Base-by-base conservation (phyloP, 1,284 basidiomycete genomes). In the Serendipita sp. region DNA sequence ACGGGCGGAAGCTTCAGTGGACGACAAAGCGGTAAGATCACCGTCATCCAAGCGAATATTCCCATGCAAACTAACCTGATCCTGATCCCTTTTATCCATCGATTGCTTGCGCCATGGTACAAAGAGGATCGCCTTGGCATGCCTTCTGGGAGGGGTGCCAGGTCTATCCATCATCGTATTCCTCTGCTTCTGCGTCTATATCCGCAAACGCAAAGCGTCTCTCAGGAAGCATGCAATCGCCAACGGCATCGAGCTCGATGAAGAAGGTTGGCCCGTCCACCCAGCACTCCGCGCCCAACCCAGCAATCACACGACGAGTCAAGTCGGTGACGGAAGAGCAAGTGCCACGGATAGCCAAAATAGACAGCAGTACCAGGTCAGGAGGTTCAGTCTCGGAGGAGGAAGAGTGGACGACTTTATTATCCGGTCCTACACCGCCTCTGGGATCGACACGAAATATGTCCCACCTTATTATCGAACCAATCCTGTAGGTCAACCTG, bases 211-310 rank as follows among this genome's bases (percentile, higher is more conserved):
- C 53, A 58, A 58, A 35, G 32, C 17, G 8, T 4, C 22, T 8
- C n/a, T 58, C 15, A 17, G 26, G 22, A n/a, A n/a, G 15, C n/a
- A 58, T 8, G 53, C 53, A 4, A 4, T 58, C 15, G 53, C 53
- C 15, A 58, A 58, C 2, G 53, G 53, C n/a, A 58, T 58, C 32
- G 53, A 58, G 32, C 32, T 58, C 22, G 53, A 58, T 58, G 53
- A 58, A n/a, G 53, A 58, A 2, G 53, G 53, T 35, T 58, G 53
- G 53, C 53, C 53, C n/a, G 53, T 58, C n/a, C 53, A 58, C n/a
- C 53, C 45, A 3, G 35, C 35, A 5, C 35, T 38, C 35, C 35
- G 35, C 12, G 35, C 35, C 35, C 35, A 5, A 12, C 6, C 35
- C 35, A 38, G 35, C 12, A 38, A 38, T 38, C 35, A 38, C 35